Base-by-base conservation (phyloP, 2,329 filamentous ascomycete species). In the Colletotrichum orchidophilum region DNA sequence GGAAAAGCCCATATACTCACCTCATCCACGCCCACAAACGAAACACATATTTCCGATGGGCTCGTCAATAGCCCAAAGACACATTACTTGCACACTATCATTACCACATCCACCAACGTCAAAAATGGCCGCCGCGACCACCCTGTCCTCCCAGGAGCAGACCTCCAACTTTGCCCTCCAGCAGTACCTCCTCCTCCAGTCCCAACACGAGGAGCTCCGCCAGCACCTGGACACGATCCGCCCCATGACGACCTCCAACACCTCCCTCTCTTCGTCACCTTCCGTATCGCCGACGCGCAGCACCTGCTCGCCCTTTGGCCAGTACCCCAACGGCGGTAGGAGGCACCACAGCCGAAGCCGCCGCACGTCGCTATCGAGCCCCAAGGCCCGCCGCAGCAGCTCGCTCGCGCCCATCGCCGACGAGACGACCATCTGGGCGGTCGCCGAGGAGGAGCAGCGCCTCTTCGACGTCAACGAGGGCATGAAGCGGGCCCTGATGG, bases 401-500 rank as follows among this genome's bases (percentile, higher is more conserved):
- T 75, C 75, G 24, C 72, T 80, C 8, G 78, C 78, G 65, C 84
- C 83, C 27, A 84, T 86, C 35, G 76, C 83, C 26, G 85, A 88
- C 75, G 85, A 86, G 75, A 81, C 84, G 63, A 83, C 84, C 7
- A 77, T 87, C 26, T 81, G 81, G 71, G 85, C 86, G 75, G 84
- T 89, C 73, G 86, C 84, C 0, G 80, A 81, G 21, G 86, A 87
- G 76, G 87, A 89, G 76, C 83, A 86, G 73, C 86, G 84, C 71
- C 83, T 90, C 12, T 87, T 83, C 61, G 83, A 86, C 72, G 85
- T 90, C 78, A 89, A 89, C 78, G 88, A 90, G 79, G 85, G 86
- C 75, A 88, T 91, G 81, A 91, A 91, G 81, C 84, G 87, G 35
- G 86, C 87, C 2, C 77, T 91, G 74, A 91, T 88, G 6, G 88